Percentiles rank a stretch among this genome's conserved stretches.
phyloP scores from a whole-genome alignment of 2,329 filamentous ascomycete genomes.

The Metarhizium rileyi region DNA sequence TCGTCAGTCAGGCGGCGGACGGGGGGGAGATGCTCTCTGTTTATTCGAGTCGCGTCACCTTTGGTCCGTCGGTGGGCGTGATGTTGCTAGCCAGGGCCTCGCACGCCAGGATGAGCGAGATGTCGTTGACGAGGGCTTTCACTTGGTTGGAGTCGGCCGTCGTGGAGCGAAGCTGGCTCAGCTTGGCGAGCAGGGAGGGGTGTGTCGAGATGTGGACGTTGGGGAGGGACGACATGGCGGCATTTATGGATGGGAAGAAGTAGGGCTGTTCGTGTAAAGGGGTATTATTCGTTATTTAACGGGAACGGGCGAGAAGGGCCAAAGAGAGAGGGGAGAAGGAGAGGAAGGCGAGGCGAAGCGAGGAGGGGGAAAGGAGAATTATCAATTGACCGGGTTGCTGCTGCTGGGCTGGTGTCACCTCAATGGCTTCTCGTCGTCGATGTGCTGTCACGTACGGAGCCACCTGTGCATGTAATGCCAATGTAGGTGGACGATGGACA shows the following conservation, averaged over 20 bases:
- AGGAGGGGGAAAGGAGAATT: neutral
- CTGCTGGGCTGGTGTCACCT: too few species aligned
- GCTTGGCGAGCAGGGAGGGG: constrained; percentile 78
- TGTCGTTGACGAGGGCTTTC: constrained; percentile 76
- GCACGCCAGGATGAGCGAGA: constrained; percentile 69
- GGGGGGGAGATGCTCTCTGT: neutral
- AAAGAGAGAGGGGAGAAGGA: neutral
- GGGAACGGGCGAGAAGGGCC: too few species aligned
- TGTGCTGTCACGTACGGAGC: too few species aligned
- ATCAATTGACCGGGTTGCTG: too few species aligned
- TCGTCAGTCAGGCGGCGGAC: neutral
- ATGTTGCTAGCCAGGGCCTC: constrained; percentile 67
- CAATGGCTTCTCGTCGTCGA: too few species aligned
- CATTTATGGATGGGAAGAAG: too few species aligned
- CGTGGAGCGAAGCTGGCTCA: constrained; percentile 76
- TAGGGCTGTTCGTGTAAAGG: too few species aligned
- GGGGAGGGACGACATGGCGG: constrained; percentile 33
- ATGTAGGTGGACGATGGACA: too few species aligned
- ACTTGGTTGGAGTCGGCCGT: constrained; percentile 63
- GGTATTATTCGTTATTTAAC: too few species aligned
- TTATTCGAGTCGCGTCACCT: constrained; percentile 38
- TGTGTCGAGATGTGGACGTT: constrained; percentile 74
- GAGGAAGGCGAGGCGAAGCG: constrained; percentile 15
- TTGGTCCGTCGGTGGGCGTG: constrained; percentile 45
- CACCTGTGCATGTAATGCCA: too few species aligned